Evolutionary conservation across 2,329 filamentous ascomycete genomes (phyloP).

Genomic region (Cladosporium austrohemisphaericum): DNA sequence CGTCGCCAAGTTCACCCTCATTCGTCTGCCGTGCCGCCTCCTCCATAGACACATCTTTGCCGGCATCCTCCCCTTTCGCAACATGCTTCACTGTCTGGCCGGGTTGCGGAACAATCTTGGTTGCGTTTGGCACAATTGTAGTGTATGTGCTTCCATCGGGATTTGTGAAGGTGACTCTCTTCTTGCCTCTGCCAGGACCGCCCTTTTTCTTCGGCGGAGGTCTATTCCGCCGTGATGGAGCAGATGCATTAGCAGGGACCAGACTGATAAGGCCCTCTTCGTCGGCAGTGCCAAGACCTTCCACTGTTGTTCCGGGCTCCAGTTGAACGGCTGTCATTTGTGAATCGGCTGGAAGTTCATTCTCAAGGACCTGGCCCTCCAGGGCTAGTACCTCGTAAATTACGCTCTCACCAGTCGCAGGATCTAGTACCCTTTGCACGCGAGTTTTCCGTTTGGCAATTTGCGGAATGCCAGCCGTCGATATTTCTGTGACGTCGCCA

Average conservation of each 20-base stretch:
- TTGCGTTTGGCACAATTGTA: conserved; percentile 35
- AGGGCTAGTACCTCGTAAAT: conserved; percentile 79
- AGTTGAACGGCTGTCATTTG: conserved; percentile 48
- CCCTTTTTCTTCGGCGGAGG: conserved; percentile 75
- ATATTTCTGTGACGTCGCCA: conserved; percentile 26
- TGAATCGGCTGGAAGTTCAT: conserved; percentile 66
- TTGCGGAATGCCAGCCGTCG: conserved; percentile 45
- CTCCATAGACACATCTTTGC: conserved; percentile 36
- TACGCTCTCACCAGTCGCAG: conserved; percentile 71
- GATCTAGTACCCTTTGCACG: conserved; percentile 68
- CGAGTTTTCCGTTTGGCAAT: conserved; percentile 61
- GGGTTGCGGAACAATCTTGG: conserved; percentile 34
- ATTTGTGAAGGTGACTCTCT: conserved; percentile 59
- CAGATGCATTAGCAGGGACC: conserved; percentile 26
- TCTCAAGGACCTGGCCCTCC: conserved; percentile 74
- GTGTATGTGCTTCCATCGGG: conserved; percentile 42
- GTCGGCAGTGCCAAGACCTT: conserved; percentile 58
- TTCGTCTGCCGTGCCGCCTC: conserved; percentile 41
- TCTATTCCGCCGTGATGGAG: conserved; percentile 57
- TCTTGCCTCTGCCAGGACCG: conserved; percentile 75
- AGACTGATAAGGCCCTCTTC: conserved; percentile 56
- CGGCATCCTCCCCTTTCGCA: conserved; percentile 33
- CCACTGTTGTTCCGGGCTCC: conserved; percentile 56
- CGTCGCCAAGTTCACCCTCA: conserved; percentile 42
- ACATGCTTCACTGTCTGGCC: conserved; percentile 35